Evolutionary conservation across 306 rosid genomes (phyloP).

Genomic region (Castanea crenata): DNA sequence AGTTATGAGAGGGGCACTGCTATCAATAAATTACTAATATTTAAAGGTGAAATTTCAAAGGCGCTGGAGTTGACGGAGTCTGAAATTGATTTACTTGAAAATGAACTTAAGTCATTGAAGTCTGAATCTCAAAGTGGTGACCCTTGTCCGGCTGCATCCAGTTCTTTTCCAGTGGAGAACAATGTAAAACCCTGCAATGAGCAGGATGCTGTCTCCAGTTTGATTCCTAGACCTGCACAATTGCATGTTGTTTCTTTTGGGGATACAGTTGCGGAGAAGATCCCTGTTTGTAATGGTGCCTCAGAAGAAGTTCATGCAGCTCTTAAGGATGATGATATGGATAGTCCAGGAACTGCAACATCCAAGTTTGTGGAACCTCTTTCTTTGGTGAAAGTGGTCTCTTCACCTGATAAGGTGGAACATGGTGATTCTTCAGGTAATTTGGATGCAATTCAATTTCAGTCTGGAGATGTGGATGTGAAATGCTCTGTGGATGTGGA

Average conservation of each 20-base stretch:
- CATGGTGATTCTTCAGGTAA: constrained; percentile 31
- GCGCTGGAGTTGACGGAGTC: constrained; percentile 81
- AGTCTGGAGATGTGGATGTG: constrained; percentile 17
- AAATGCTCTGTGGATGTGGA: constrained; percentile 22
- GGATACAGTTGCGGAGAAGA: constrained; percentile 40
- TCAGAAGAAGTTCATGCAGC: constrained; percentile 31
- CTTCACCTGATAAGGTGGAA: constrained; percentile 31
- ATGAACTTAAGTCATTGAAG: constrained; percentile 62
- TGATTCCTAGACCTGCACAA: constrained; percentile 40
- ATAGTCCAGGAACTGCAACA: constrained; percentile 90
- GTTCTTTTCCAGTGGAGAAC: constrained; percentile 39
- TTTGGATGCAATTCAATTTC: constrained; percentile 35
- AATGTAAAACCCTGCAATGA: constrained; percentile 37
- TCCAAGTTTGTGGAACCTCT: constrained; percentile 76
- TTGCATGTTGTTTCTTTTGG: constrained; percentile 47
- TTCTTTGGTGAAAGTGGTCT: constrained; percentile 38
- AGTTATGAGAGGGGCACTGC: constrained; percentile 52
- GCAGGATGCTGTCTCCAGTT: constrained; percentile 34
- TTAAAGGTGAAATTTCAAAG: constrained; percentile 87
- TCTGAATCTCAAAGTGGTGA: constrained; percentile 38
- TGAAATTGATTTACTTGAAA: constrained; percentile 90
- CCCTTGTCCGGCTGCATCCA: constrained; percentile 46
- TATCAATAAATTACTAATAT: constrained; percentile 68
- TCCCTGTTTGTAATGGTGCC: constrained; percentile 39
- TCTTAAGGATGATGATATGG: constrained; percentile 65